Conservation (phyloP, 2,329 filamentous ascomycete species). For the Colletotrichum sublineola region DNA sequence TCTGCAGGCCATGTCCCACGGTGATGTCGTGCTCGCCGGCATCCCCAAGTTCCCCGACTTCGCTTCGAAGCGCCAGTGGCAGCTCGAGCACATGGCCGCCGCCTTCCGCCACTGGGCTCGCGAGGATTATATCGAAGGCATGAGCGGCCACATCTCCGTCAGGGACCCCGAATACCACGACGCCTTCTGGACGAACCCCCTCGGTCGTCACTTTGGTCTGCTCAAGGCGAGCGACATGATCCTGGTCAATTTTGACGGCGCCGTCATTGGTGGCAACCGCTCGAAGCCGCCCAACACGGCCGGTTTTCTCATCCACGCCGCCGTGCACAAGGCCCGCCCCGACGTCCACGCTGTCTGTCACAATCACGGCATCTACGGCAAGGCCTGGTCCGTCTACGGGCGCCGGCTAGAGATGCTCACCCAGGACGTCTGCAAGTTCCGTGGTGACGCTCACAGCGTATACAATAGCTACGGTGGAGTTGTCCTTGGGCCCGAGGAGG, state of each 20-base stretch:
- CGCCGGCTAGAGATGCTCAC: conserved; percentile 76
- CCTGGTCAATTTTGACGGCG: conserved; percentile 70
- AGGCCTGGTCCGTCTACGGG: conserved; percentile 76
- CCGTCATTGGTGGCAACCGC: conserved; percentile 73
- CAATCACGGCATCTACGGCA: conserved; percentile 73
- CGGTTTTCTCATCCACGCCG: conserved; percentile 78
- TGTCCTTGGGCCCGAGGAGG: conserved; percentile 72
- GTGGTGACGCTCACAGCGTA: conserved; percentile 71
- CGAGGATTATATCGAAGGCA: conserved; percentile 76
- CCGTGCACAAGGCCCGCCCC: conserved; percentile 73
- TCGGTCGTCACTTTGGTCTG: conserved; percentile 75
- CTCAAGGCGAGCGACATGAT: conserved; percentile 78
- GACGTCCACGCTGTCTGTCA: conserved; percentile 78
- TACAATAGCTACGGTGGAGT: conserved; percentile 69
- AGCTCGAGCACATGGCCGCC: conserved; percentile 73
- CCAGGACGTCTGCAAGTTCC: conserved; percentile 74
- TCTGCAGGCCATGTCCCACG: conserved; percentile 54
- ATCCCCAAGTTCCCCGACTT: conserved; percentile 52
- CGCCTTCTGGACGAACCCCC: conserved; percentile 77
- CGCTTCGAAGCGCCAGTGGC: conserved; percentile 59
- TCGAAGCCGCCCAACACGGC: conserved; percentile 74
- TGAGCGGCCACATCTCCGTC: conserved; percentile 76
- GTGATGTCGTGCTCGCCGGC: conserved; percentile 48
- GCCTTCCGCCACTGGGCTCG: conserved; percentile 78
- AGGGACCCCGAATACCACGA: conserved; percentile 72